Percentiles rank a stretch among this genome's conserved stretches.
These are phyloP conservation scores for Fonsecaea monophora DNA, from an alignment of 2,329 filamentous ascomycete species.

Conservation along the genomic window DNA sequence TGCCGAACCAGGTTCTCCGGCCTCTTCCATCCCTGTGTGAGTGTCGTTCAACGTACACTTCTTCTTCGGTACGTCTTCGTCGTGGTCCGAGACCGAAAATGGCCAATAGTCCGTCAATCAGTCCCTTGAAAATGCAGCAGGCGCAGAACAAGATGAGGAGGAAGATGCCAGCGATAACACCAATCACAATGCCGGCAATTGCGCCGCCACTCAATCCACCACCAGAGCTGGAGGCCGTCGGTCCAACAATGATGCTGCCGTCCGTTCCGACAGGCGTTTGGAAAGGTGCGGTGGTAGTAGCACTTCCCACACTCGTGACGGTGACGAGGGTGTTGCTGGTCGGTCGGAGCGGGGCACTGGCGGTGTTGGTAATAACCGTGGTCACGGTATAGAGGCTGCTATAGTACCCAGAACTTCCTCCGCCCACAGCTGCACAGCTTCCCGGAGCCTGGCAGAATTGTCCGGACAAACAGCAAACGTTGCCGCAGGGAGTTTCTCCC, in stretches of 20 bases:
- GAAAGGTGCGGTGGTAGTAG: conserved; percentile 54
- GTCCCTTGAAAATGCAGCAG: conserved; percentile 52
- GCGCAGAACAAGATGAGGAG: conserved; percentile 54
- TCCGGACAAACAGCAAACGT: conserved; percentile 53
- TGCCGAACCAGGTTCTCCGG: conserved; percentile 50
- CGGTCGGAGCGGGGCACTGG: conserved; percentile 51
- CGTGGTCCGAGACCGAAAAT: conserved; percentile 51
- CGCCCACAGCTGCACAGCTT: conserved; percentile 45
- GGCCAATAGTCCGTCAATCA: conserved; percentile 50
- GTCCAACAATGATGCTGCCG: conserved; percentile 48
- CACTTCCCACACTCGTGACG: conserved; percentile 50
- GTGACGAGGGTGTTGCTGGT: conserved; percentile 53
- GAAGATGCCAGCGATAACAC: conserved; percentile 54
- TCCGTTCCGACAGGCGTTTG: conserved; percentile 54
- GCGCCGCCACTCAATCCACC: conserved; percentile 56
- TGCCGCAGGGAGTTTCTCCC: conserved; percentile 53
- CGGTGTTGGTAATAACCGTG: conserved; percentile 41
- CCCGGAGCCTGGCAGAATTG: conserved; percentile 51
- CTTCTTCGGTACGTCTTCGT: conserved; percentile 45
- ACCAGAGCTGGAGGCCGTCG: conserved; percentile 40
- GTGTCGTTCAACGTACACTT: conserved; percentile 48
- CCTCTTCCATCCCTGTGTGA: conserved; percentile 39
- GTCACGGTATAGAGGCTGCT: conserved; percentile 50
- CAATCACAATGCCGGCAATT: conserved; percentile 60
- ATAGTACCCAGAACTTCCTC: conserved; percentile 40